phyloP scores from a whole-genome alignment of 2,329 filamentous ascomycete species.

The Blastomyces parvus region DNA sequence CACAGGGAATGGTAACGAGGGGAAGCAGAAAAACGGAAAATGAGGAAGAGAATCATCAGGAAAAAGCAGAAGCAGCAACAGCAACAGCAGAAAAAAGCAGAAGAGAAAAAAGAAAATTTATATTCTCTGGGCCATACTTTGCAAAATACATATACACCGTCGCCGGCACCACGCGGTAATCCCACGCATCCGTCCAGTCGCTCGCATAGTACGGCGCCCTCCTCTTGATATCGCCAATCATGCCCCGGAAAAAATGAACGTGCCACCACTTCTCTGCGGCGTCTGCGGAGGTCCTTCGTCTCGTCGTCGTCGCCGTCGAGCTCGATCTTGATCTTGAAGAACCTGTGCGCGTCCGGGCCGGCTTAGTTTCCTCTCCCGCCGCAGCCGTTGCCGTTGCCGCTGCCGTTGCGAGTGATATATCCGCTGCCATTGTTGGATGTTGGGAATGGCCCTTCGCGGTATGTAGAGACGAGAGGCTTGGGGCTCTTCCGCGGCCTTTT shows the following conservation, averaged over 20 bases:
- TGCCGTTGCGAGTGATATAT: no score
- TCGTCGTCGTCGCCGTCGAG: not conserved
- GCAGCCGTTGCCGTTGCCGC: not conserved
- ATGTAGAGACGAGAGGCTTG: slow-evolving; percentile 10
- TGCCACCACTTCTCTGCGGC: slow-evolving; percentile 59
- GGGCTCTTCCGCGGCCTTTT: slow-evolving; percentile 23
- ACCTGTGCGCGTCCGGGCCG: not conserved
- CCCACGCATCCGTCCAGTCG: slow-evolving; percentile 81
- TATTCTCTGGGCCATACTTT: slow-evolving; percentile 50
- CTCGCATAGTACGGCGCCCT: slow-evolving; percentile 67
- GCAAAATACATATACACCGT: slow-evolving; percentile 94
- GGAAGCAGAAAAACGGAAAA: not conserved
- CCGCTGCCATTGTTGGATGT: not conserved
- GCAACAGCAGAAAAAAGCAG: slow-evolving; percentile 5
- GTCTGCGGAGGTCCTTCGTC: slow-evolving; percentile 15
- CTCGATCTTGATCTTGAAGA: not conserved
- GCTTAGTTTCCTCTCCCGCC: not conserved
- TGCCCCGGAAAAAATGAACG: slow-evolving; percentile 65
- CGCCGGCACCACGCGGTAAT: slow-evolving; percentile 78
- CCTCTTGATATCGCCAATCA: slow-evolving; percentile 66
- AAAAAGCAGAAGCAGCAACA: not conserved
- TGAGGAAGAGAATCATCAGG: not conserved
- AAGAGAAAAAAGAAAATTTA: slow-evolving; percentile 11
- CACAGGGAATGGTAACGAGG: not conserved
- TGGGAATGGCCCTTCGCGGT: not conserved